Evolutionary conservation across 2,329 filamentous ascomycete genomes (phyloP), one percentile per base, ranked within the genome.

Genomic region (Cladobotryum mycophilum): DNA sequence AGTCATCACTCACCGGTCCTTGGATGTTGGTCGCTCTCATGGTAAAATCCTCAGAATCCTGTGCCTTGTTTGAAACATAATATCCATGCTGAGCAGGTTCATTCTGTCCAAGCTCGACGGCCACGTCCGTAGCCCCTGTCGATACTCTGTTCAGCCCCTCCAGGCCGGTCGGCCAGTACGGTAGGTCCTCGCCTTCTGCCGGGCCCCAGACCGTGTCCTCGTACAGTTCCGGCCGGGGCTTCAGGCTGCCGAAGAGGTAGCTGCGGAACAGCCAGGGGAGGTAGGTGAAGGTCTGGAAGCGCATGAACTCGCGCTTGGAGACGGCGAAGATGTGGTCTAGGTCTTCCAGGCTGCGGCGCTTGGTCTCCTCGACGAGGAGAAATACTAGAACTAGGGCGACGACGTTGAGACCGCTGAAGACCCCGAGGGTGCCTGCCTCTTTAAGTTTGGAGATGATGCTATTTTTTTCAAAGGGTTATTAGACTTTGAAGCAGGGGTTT

Each of bases 351-450:
- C 63, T 70, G 14, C 64, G 63, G 12, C 63, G 60, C 52, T 70
- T 70, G 2, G 70, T 73, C 61, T 74, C 70, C 48, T 73, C 70
- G 7, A 73, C 65, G 3, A 74, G 55, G 1, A 76, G 59, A 57
- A 74, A 73, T 4, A 76, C 70, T 25, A 75, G 63, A 3, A 70
- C 53, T n/a, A 74, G 69, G 0, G 74, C 73, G 3, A 76, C 41
- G 2, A 77, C 41, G 55, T 76, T 77, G 15, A 78, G 60, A 1
- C 67, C 72, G 2, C 70, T 66, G 54, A 76, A 78, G 30, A 78
- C 67, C 2, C 71, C 72, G 3, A 77, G 58, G 0, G 67, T 65
- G 0, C 71, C 72, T 3, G 58, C 59, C 13, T 68, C 64, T 4
- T 58, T 60, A 18, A 58, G 52, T 0, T 44, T 52, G 1, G 50